These are phyloP conservation scores for Cutaneotrichosporon dermatis DNA, from an alignment of 1,284 basidiomycete species.

Conservation along the genomic window DNA sequence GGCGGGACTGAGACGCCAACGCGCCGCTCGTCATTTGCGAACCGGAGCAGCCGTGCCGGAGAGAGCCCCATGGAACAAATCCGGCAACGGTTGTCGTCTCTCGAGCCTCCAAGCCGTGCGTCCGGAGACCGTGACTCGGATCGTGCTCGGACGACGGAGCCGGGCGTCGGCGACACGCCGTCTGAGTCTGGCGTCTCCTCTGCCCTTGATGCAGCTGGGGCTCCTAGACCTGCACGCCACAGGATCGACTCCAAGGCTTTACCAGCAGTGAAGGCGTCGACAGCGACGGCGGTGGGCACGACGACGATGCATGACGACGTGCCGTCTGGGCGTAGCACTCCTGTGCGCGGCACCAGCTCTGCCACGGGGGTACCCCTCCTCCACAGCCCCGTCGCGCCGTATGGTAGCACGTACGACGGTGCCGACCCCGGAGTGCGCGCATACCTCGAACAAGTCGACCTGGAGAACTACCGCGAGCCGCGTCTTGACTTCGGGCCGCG, in stretches of 20 bases:
- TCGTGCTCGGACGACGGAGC: not conserved
- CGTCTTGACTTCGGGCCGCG: slow-evolving; percentile 84
- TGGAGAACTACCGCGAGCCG: slow-evolving; percentile 74
- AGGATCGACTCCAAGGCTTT: slow-evolving; percentile 67
- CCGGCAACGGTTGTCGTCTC: slow-evolving; percentile 32
- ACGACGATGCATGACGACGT: slow-evolving; percentile 39
- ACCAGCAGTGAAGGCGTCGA: slow-evolving; percentile 74
- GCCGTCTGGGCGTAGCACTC: slow-evolving; percentile 42
- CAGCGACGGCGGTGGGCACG: slow-evolving; percentile 65
- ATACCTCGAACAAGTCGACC: slow-evolving; percentile 79
- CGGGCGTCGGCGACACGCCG: slow-evolving; percentile 15
- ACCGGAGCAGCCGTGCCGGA: slow-evolving; percentile 31
- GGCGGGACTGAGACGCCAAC: slow-evolving; percentile 24
- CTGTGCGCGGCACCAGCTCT: slow-evolving; percentile 15
- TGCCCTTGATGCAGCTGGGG: slow-evolving; percentile 27
- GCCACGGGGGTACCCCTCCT: not conserved
- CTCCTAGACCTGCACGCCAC: slow-evolving; percentile 21
- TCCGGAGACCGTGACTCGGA: not conserved
- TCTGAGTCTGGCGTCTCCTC: slow-evolving; percentile 41
- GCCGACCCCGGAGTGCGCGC: slow-evolving; percentile 81
- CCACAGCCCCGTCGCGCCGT: slow-evolving; percentile 23
- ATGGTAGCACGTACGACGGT: slow-evolving; percentile 58
- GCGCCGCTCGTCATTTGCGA: slow-evolving; percentile 40
- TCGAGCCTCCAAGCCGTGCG: slow-evolving; percentile 27
- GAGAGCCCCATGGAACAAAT: slow-evolving; percentile 44